Percentiles rank a stretch among this genome's conserved stretches.
Conservation (phyloP, 179 eudicot genomes). For the Beta corolliflora region DNA sequence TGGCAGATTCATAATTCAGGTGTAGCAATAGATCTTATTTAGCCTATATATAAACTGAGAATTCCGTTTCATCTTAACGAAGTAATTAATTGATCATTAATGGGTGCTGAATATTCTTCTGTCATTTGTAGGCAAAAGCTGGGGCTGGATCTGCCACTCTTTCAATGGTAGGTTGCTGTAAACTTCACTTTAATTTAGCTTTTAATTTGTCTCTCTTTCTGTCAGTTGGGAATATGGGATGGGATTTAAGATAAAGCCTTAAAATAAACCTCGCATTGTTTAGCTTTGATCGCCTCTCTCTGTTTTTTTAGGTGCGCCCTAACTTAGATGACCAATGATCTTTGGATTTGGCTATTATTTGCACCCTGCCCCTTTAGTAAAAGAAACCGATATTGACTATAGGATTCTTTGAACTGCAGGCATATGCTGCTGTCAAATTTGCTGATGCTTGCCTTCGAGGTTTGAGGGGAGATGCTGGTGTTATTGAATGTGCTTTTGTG, state of each 20-base stretch:
- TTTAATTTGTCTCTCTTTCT: not conserved
- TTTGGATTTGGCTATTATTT: not conserved
- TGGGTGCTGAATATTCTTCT: constrained; percentile 12
- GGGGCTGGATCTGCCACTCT: constrained; percentile 97
- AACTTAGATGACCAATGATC: not conserved
- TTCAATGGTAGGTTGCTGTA: constrained; percentile 66
- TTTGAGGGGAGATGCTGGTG: constrained; percentile 83
- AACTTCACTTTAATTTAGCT: constrained; percentile 3
- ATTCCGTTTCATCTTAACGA: not conserved
- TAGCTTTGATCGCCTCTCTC: not conserved
- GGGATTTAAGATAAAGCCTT: too few species aligned
- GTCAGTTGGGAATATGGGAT: not conserved
- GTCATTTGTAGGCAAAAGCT: constrained; percentile 78
- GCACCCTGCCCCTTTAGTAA: not conserved
- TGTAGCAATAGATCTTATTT: not conserved
- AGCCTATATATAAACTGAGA: not conserved
- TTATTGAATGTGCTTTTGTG: constrained; percentile 81
- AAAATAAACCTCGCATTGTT: too few species aligned
- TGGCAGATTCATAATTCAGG: not conserved
- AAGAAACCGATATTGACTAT: not conserved
- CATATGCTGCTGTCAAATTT: constrained; percentile 92
- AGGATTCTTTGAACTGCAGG: constrained; percentile 44
- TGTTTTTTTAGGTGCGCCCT: not conserved
- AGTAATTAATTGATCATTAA: not conserved
- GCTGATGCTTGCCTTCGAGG: constrained; percentile 92